Evolutionary conservation across 2,329 filamentous ascomycete genomes (phyloP).

Genomic region (Peltaster fructicola): DNA sequence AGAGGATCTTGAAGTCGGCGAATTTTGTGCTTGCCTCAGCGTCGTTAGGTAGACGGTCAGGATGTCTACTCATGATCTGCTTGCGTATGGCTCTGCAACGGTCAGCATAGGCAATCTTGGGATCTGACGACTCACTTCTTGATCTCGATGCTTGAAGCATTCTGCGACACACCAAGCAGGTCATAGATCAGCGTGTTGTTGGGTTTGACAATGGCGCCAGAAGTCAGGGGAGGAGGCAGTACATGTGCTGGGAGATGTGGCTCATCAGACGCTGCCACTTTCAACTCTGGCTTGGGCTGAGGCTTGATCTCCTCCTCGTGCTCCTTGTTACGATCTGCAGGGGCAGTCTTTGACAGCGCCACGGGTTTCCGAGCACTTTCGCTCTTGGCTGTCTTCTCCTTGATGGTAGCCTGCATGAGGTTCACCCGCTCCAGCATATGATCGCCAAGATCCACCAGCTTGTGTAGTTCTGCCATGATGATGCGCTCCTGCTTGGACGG

Average conservation of each 20-base stretch:
- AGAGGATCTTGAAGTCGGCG: conserved; percentile 5
- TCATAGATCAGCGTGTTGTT: no score
- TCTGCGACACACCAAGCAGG: conserved; percentile 1
- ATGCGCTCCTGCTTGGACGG: conserved; percentile 5
- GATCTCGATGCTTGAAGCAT: not conserved
- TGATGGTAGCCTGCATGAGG: conserved; percentile 1
- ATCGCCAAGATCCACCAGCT: conserved; percentile 6
- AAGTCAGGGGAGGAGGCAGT: no score
- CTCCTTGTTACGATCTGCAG: no score
- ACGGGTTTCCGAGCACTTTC: no score
- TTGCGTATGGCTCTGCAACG: conserved; percentile 5
- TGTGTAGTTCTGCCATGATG: conserved; percentile 7
- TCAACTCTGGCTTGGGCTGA: no score
- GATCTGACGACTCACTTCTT: conserved; percentile 1
- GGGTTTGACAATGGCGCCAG: no score
- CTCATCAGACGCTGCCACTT: no score
- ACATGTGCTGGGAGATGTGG: no score
- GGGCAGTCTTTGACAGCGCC: no score
- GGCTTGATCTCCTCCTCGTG: no score
- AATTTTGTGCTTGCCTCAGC: conserved; percentile 5
- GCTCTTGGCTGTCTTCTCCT: no score
- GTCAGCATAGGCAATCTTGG: no score
- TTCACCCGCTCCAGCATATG: conserved; percentile 5
- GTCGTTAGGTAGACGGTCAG: conserved; percentile 6
- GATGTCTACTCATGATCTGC: conserved; percentile 3